Base-by-base conservation (phyloP, 129 eudicot genomes). In the Pulicaria dysenterica region DNA sequence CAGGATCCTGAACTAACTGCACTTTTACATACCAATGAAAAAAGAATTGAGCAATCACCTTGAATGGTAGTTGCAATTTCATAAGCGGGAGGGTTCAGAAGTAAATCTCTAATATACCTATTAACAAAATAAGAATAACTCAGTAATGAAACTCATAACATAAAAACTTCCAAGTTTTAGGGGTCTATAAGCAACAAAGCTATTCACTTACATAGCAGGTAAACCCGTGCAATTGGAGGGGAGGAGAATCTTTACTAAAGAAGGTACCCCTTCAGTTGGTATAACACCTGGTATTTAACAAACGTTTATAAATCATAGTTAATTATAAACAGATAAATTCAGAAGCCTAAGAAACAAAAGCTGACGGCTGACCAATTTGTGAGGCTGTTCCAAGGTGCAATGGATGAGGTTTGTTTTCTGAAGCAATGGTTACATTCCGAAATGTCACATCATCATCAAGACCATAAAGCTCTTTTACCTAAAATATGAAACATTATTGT, bases 391-490 rank as follows among this genome's bases (percentile, higher is more conserved):
- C 98, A 7, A 93, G 87, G 87, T 87, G 87, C 77, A 93, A 83
- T 15, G 98, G 85, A 58, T 87, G 96, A 13, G 99, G 99, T 83
- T 88, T 85, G 55, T 83, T 77, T 72, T 91, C 97, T 68, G 94
- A 85, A 81, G 85, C 64, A 76, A 91, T 77, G 7, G 96, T 89
- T 41, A 88, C 85, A 79, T 95, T 88, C 67, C 99, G 86, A 58
- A 95, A 95, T 41, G 85, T 44, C 39, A 86, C 92, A 44, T 83
- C 87, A 57, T 85, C 84, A 60, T 95, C 97, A 77, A 91, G 88
- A 73, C 99, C 99, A 73, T 91, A 95, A 19, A 95, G 86, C 79
- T 91, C 99, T 77, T 91, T 88, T 44, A 95, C 99, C 99, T 95
- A 58, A 74, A 74, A 55, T 58, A 69, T 58, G 54, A 59, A 67